These are phyloP conservation scores for Carpinus fangiana DNA, from an alignment of 306 rosid species.

Conservation along the genomic window DNA sequence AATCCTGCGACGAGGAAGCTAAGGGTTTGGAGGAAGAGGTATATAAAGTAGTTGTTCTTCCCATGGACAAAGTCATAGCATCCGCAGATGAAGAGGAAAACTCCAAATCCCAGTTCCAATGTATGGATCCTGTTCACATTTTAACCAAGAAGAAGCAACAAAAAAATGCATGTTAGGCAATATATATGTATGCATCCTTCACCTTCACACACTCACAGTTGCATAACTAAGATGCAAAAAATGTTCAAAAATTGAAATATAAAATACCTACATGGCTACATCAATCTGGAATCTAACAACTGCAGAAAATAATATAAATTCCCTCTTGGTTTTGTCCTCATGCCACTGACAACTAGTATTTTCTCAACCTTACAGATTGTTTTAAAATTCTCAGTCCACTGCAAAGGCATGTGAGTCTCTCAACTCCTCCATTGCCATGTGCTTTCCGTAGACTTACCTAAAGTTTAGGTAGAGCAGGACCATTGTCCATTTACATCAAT, in stretches of 20 bases:
- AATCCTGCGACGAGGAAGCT: conserved; percentile 81
- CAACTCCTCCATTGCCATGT: conserved; percentile 2
- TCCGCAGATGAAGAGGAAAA: conserved; percentile 85
- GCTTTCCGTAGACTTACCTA: conserved; percentile 11
- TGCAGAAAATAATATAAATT: not conserved
- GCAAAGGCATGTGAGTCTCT: not conserved
- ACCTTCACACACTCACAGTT: not conserved
- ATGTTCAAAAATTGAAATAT: not conserved
- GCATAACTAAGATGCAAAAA: not conserved
- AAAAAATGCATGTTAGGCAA: not conserved
- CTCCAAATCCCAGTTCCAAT: conserved; percentile 92
- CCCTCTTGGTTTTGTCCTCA: conserved; percentile 4
- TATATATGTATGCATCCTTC: not conserved
- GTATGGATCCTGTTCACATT: conserved; percentile 57
- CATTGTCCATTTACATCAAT: conserved; percentile 23
- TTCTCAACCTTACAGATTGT: not conserved
- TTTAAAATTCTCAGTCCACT: not conserved
- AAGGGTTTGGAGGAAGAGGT: conserved; percentile 93
- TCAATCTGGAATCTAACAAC: not conserved
- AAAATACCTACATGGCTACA: not conserved
- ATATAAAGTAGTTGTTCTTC: conserved; percentile 83
- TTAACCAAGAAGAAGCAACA: conserved; percentile 23
- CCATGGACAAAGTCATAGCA: conserved; percentile 95
- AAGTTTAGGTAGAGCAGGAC: not conserved
- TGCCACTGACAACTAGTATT: not conserved